phyloP scores from a whole-genome alignment of 306 rosid genomes.

The Myrica gale region DNA sequence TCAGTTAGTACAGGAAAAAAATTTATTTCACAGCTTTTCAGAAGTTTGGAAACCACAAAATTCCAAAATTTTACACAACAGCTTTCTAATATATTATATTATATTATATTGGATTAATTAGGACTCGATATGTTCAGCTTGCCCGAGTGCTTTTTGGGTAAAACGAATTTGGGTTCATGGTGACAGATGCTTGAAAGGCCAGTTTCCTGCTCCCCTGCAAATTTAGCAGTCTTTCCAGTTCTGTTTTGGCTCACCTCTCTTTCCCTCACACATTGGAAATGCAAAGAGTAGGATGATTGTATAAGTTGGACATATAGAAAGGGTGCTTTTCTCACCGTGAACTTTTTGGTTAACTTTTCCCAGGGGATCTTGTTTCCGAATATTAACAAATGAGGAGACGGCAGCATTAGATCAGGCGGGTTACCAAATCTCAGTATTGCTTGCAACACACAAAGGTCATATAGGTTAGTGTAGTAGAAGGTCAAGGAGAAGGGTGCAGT shows the following conservation, averaged over 20 bases:
- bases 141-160: background rate
- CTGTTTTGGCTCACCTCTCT: background rate
- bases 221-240: background rate
- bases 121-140: background rate
- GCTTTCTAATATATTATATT: background rate
- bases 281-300: background rate
- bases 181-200: background rate
- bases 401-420: no score
- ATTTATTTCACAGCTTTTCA: background rate
- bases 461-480: background rate
- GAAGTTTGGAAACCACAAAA: background rate
- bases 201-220: no score
- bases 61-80: background rate
- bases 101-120: background rate
- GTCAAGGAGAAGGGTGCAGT: background rate
- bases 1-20: background rate
- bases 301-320: background rate
- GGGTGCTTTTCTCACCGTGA: background rate
- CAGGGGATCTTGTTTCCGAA: background rate
- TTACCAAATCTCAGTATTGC: background rate
- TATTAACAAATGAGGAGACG: no score
- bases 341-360: background rate
- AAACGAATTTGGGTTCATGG: background rate
- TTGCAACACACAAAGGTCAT: background rate
- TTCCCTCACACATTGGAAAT: background rate